These are phyloP conservation scores for Candida manassasensis DNA, from an alignment of 805 yeast genomes.

Conservation along the genomic window DNA sequence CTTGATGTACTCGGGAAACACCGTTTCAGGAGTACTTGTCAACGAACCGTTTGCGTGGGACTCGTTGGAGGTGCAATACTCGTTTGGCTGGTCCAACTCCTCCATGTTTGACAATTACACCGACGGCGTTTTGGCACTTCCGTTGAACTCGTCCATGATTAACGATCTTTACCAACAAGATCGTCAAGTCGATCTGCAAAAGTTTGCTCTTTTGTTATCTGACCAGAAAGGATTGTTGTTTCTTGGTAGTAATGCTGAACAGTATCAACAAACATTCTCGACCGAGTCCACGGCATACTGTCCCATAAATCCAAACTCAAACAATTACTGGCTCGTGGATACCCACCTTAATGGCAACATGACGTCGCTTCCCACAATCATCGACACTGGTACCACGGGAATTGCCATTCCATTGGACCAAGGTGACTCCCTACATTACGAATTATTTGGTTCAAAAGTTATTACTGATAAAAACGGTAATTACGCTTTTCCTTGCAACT, in stretches of 20 bases:
- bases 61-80: neutral
- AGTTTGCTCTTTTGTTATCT: slow-evolving; percentile 2
- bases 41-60: slow-evolving; percentile 8
- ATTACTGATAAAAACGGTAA: slow-evolving; percentile 54
- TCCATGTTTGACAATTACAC: slow-evolving; percentile 11
- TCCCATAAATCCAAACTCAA: slow-evolving; percentile 25
- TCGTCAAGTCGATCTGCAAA: neutral
- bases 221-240: slow-evolving; percentile 24
- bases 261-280: slow-evolving; percentile 10
- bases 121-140: slow-evolving; percentile 29
- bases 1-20: slow-evolving; percentile 50
- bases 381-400: slow-evolving; percentile 68
- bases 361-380: slow-evolving; percentile 39
- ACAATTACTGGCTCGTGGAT: slow-evolving; percentile 50
- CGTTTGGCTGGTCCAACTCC: slow-evolving; percentile 4
- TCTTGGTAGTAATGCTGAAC: slow-evolving; percentile 18
- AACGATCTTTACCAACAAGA: slow-evolving; percentile 1
- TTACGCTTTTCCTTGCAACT: slow-evolving; percentile 56
- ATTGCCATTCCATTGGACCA: slow-evolving; percentile 51
- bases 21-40: slow-evolving; percentile 47
- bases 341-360: slow-evolving; percentile 31
- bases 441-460: slow-evolving; percentile 42
- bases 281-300: slow-evolving; percentile 35
- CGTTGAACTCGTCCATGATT: slow-evolving; percentile 4
- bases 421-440: slow-evolving; percentile 45